Evolutionary conservation across 352 stramenopile species (phyloP), one percentile per base, ranked within the genome.

Genomic region (Chrysophaeum taylorii): DNA sequence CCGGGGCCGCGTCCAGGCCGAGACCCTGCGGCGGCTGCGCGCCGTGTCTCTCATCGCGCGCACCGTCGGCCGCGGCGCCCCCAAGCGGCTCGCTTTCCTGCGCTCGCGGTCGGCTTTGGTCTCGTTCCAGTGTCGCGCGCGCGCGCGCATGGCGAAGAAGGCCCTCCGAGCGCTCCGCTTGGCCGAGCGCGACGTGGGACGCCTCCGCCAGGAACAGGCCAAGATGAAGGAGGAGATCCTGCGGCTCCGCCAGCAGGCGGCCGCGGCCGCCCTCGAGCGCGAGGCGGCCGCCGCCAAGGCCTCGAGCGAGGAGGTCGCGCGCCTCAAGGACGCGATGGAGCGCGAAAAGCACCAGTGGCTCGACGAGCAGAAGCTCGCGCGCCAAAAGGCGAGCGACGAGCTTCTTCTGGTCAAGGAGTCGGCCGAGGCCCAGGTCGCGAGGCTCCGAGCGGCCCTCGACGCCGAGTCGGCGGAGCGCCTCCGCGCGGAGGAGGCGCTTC

Each of bases 181-280:
- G 50, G 23, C 14, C 7, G 15, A 2, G 15, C 15, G 1, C 1
- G 57, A 66, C 57, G 57, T 66, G 14, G 57, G 33, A 2, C 31
- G 36, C 5, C 35, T 66, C 2, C 57, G 27, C 18, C 9, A 1
- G 31, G 57, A 66, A n/a, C 2, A 9, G 2, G 57, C 41, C 33
- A 36, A 18, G 14, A 66, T 66, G 57, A 66, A 66, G 35, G 31
- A 2, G 2, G 57, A 66, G 35, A 66, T 66, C 36, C 16, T 21
- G 5, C 31, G 21, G 31, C n/a, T 66, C 12, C 48, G 21, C 5
- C 18, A n/a, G 48, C 9, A 31, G 5, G 48, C 48, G 18, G 18
- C 9, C 18, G 18, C 9, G 5, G 5, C 25, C 18, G 25, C 48
- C 18, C 21, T 60, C 48, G 48, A 60, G 48, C 57, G 57, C 14